Percentiles rank a stretch among this genome's conserved stretches.
These are phyloP conservation scores for Echeveria elegans DNA, from an alignment of 164 flowering plant species.

Conservation along the genomic window DNA sequence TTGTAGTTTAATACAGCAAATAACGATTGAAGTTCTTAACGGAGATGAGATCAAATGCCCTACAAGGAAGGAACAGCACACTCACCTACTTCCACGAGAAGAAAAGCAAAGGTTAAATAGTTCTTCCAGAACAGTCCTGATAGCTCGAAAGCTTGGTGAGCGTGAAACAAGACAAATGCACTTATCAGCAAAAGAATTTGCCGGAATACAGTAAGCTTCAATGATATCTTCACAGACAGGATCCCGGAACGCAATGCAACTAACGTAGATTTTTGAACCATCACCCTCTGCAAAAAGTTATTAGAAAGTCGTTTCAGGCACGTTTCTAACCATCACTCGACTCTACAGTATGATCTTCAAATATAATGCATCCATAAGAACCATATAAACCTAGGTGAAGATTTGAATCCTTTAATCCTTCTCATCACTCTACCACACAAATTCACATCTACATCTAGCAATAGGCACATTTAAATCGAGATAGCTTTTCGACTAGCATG, in stretches of 20 bases:
- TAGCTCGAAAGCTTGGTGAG: constrained; percentile 67
- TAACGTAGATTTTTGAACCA: constrained; percentile 95
- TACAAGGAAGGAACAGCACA: neutral
- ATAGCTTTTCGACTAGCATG: neutral
- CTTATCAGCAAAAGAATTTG: constrained; percentile 93
- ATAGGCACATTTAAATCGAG: neutral
- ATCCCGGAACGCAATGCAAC: constrained; percentile 96
- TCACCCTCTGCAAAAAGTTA: constrained; percentile 77
- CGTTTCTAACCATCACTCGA: neutral
- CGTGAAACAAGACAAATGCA: constrained; percentile 95
- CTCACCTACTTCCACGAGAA: constrained; percentile 74
- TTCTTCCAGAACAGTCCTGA: constrained; percentile 77
- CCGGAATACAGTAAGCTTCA: constrained; percentile 78
- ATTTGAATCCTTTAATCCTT: too few species aligned
- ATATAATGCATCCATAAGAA: neutral
- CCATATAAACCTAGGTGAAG: neutral
- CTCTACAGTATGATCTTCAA: neutral
- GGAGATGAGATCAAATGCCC: neutral
- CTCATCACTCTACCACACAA: too few species aligned
- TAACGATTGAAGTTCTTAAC: too few species aligned
- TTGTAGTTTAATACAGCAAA: too few species aligned
- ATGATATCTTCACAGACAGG: constrained; percentile 89
- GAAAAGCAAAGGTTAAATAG: constrained; percentile 80
- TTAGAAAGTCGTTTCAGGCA: neutral
- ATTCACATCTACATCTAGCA: too few species aligned